These are phyloP conservation scores for Cyclotella choctawhatcheeana DNA, from an alignment of 108 stramenopile species.

Conservation along the genomic window DNA sequence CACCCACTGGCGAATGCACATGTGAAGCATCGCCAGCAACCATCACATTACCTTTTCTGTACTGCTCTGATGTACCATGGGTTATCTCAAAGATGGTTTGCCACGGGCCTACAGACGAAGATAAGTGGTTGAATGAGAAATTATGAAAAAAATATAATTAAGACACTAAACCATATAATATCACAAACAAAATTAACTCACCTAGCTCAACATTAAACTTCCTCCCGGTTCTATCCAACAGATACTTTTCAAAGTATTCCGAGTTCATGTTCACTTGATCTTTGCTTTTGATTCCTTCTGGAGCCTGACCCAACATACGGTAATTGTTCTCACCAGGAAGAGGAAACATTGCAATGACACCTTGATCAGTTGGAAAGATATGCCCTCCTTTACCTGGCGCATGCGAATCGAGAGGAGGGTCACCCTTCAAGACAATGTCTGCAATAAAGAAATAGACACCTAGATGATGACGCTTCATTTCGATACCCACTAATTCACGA, in stretches of 20 bases:
- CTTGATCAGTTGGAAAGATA: not conserved
- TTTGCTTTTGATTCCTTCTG: not conserved
- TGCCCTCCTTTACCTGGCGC: not conserved
- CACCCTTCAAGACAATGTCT: constrained; percentile 4
- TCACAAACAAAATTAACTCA: no score
- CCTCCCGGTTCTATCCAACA: not conserved
- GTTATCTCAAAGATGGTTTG: constrained; percentile 18
- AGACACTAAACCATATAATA: no score
- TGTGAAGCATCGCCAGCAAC: constrained; percentile 10
- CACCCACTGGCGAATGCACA: constrained; percentile 18
- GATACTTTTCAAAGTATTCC: not conserved
- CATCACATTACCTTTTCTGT: constrained; percentile 11
- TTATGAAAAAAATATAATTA: no score
- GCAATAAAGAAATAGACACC: constrained; percentile 6
- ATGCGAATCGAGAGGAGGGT: constrained; percentile 2
- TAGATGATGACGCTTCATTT: not conserved
- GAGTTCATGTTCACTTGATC: not conserved
- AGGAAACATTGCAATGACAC: constrained; percentile 8
- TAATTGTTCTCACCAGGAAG: constrained; percentile 3
- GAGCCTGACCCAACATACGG: constrained; percentile 11
- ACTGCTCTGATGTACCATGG: not conserved
- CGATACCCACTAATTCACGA: constrained; percentile 10
- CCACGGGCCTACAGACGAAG: no score
- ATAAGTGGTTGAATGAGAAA: no score
- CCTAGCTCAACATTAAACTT: constrained; percentile 8